Evolutionary conservation across 1,284 basidiomycete genomes (phyloP), one percentile per base, ranked within the genome.

Genomic region (Ustilago vetiveriae): DNA sequence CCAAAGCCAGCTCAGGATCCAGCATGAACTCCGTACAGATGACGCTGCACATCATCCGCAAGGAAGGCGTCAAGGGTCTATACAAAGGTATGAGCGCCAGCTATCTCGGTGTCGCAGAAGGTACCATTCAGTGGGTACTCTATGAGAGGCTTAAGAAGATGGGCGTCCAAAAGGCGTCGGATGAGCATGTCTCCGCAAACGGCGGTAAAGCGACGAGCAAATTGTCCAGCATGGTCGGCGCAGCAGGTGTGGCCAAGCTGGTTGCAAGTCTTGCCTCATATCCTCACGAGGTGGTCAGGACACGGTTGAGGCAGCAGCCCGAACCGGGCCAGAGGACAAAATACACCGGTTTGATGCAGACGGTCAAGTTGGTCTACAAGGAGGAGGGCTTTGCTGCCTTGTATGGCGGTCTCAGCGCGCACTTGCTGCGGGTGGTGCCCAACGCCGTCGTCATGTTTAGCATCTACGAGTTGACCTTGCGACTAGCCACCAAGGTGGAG

Each of bases 391-490:
- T 88, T 5, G 85, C 87, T 27, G 88, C 90, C 5, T 82, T 98
- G 36, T 98, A 99, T 78, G 91, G 93, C 29, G 96, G 96, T 4
- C 86, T 99, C 49, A 91, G 90, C 49, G 94, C 95, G 0, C 96
- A 98, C 83, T 86, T 99, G 56, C 90, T 98, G 86, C 89, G 95
- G 42, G 95, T 98, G 49, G 92, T 98, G 1, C 95, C 95, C 16
- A 98, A 98, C 74, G 95, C 95, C 0, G 91, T 90, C 1, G 92
- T 96, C 71, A 98, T 98, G 93, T 98, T 90, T 84, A 89, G 65
- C n/a, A 81, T 84, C 32, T 84, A 84, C 67, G 84, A 82, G 45
- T 45, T 81, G 8, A 71, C 80, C 8, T 59, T 82, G 23, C 53
- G 69, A n/a, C 58, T 83, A 4, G 75, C 60, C 6, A 53, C 63